Base-by-base conservation (phyloP, 106 monocot species). In the Dendrobium huoshanense region DNA sequence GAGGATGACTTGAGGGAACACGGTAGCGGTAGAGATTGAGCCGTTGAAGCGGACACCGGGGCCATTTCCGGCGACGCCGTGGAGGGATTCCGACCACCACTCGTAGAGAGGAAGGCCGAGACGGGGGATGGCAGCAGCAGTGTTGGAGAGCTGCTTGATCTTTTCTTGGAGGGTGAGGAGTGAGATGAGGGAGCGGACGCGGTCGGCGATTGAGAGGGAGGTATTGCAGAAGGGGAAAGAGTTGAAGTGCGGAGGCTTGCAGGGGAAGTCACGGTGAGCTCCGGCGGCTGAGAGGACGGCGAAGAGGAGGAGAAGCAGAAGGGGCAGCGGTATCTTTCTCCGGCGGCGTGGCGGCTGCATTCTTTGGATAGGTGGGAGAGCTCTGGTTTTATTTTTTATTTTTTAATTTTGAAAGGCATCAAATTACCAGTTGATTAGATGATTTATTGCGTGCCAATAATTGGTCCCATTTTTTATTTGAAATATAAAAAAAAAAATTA, bases 81-180 rank as follows among this genome's bases (percentile, higher is more conserved):
- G 97, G 85, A 97, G 92, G 75, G 97, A 90, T 84, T 97, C 94
- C 37, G 94, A 94, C 97, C 97, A 97, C 97, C 94, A 97, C 77
- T 94, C 78, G 89, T 89, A 97, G 41, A 84, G 27, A 16, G 92
- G 88, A 41, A 97, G 19, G 70, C 92, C 92, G 77, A 97, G 92
- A 73, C 94, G 86, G 68, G 97, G 97, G 70, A 94, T 82, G 43
- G 88, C 80, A 56, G 89, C 81, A 55, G 94, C 92, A 75, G 79
- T 44, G 90, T 89, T 84, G 80, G 92, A 90, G 83, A 97, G 92
- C 80, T 87, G 92, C 49, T 37, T 55, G 83, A 88, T 81, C 70
- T 97, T 97, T 75, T 94, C 92, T 10, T 67, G 79, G 75, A 94
- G 90, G 44, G 84, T 85, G 77, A 97, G 92, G 76, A 83, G 90